Evolutionary conservation across 2,329 filamentous ascomycete genomes (phyloP).

Genomic region (Paecilomyces sp.): DNA sequence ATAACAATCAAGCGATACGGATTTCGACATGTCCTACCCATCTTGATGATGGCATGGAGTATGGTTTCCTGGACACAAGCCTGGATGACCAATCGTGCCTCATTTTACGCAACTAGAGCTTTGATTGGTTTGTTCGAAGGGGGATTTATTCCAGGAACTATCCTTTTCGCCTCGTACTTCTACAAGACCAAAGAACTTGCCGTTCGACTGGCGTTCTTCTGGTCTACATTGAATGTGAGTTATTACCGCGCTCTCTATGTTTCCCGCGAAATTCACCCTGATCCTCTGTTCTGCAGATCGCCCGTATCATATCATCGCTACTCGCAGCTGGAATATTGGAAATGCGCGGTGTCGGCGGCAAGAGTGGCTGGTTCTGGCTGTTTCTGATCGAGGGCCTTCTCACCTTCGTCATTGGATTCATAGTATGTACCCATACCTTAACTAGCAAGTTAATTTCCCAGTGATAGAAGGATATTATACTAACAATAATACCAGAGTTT

Average conservation of each 20-base stretch:
- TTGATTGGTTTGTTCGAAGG: constrained; percentile 36
- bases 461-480: not conserved
- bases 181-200: constrained; percentile 36
- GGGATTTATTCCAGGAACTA: constrained; percentile 27
- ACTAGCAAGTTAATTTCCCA: constrained; percentile 11
- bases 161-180: constrained; percentile 37
- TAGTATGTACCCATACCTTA: constrained; percentile 18
- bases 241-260: no score
- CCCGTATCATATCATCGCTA: constrained; percentile 30
- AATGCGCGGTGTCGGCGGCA: constrained; percentile 35
- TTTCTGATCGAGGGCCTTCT: constrained; percentile 39
- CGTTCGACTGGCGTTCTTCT: constrained; percentile 36
- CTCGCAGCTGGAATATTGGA: constrained; percentile 34
- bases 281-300: constrained; percentile 7
- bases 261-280: not conserved
- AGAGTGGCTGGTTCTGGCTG: constrained; percentile 36
- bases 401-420: constrained; percentile 36
- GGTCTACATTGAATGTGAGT: constrained; percentile 29
- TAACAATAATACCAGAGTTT: constrained; percentile 19
- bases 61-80: constrained; percentile 32
- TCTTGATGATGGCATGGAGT: constrained; percentile 41
- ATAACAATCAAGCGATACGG: constrained; percentile 41
- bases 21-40: constrained; percentile 39
- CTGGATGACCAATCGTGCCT: constrained; percentile 21
- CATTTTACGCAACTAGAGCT: constrained; percentile 31